phyloP scores from a whole-genome alignment of 2,329 filamentous ascomycete species.

The Fusarium begoniae region DNA sequence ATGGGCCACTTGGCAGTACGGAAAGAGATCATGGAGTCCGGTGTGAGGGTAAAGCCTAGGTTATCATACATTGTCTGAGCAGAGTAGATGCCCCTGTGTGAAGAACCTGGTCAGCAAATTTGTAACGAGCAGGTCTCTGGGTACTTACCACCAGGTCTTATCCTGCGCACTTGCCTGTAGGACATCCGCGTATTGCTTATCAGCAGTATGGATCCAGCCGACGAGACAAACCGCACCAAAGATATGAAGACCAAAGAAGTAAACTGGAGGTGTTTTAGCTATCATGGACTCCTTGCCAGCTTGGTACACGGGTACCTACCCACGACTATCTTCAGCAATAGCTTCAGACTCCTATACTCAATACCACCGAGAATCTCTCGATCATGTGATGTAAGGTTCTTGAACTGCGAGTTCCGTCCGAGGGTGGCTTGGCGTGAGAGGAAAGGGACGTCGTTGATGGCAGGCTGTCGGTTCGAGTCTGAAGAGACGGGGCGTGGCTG shows the following conservation, averaged over 20 bases:
- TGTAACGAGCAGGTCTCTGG: fast-evolving
- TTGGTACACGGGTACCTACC: constrained; percentile 37
- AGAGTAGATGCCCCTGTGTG: constrained; percentile 56
- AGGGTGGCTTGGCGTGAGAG: constrained; percentile 7
- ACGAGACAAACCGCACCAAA: constrained; percentile 58
- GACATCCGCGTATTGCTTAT: constrained; percentile 52
- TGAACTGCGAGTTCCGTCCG: constrained; percentile 52
- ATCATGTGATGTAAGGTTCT: constrained; percentile 52
- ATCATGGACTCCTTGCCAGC: not conserved
- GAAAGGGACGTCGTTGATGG: not conserved
- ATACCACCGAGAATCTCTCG: constrained; percentile 58
- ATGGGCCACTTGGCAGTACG: constrained; percentile 54
- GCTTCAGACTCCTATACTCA: constrained; percentile 59
- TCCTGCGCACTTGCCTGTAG: constrained; percentile 49
- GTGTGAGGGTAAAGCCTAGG: constrained; percentile 59
- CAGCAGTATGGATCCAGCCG: constrained; percentile 55
- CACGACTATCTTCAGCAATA: constrained; percentile 56
- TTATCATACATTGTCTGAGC: constrained; percentile 61
- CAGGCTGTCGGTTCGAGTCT: not conserved
- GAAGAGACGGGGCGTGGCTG: not conserved
- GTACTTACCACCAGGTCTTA: constrained; percentile 58
- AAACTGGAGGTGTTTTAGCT: constrained; percentile 41
- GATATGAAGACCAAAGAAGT: constrained; percentile 57
- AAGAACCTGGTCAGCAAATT: not conserved
- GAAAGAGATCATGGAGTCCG: constrained; percentile 62